Evolutionary conservation across 345 rosid genomes (phyloP), one percentile per base, ranked within the genome.

Genomic region (Turritis glabra): DNA sequence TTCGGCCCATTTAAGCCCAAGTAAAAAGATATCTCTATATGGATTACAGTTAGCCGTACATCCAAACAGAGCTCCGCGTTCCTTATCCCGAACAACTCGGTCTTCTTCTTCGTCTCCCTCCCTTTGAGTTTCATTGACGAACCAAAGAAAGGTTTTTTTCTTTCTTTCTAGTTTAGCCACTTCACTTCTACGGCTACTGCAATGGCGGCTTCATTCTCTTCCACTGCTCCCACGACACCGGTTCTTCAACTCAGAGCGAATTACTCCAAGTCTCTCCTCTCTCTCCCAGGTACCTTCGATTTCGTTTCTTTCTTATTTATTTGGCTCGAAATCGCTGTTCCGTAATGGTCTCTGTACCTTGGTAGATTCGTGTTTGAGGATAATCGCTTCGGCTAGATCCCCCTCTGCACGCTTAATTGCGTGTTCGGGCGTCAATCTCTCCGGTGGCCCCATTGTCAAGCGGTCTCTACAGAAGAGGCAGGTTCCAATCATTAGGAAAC

Each of bases 131-230:
- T 14, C 50, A n/a, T 21, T 19, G 75, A 71, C 64, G 43, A 40
- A 38, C 7, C 12, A 27, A 9, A 29, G 26, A 5, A 62, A 1
- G 30, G 27, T n/a, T 27, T 46, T n/a, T n/a, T n/a, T n/a, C n/a
- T n/a, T n/a, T n/a, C n/a, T n/a, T 55, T 26, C 51, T 65, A 25
- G 4, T 35, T 5, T 21, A 8, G 21, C 19, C 40, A 50, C 27
- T 29, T 37, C 57, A 13, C 51, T 50, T 41, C 27, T 35, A 64
- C 77, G 18, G 77, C 77, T 32, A 64, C 67, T 79, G 30, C 59
- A 68, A 88, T 88, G 95, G 94, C 97, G 3, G 52, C 87, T 61
- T 84, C 86, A 7, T 79, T 85, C 80, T 84, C 84, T 55, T 65
- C 82, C 52, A 26, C 80, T 2, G 25, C 85, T 3, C 72, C 76